A percentile compares a stretch with the other conserved stretches of the same genome.
These are phyloP conservation scores for Botrytis tulipae DNA, from an alignment of 2,329 filamentous ascomycete genomes.

Conservation along the genomic window DNA sequence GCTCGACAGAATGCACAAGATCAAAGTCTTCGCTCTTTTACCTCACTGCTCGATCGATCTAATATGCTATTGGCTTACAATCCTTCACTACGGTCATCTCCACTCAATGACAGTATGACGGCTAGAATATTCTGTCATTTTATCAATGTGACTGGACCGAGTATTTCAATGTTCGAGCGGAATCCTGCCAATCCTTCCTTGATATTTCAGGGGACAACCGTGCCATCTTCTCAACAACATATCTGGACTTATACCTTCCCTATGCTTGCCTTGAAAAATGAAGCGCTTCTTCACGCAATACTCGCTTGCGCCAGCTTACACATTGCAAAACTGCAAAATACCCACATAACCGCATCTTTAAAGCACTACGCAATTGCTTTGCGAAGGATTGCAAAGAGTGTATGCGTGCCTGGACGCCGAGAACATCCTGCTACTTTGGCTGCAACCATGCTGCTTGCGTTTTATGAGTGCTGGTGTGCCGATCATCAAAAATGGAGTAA, in stretches of 20 bases:
- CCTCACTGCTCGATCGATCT: constrained; percentile 44
- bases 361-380: constrained; percentile 90
- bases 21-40: constrained; percentile 46
- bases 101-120: constrained; percentile 76
- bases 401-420: constrained; percentile 66
- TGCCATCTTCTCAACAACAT: constrained; percentile 62
- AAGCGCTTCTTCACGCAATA: constrained; percentile 87
- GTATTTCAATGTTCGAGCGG: constrained; percentile 83
- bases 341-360: constrained; percentile 74
- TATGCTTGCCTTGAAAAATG: constrained; percentile 76
- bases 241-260: constrained; percentile 77
- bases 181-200: constrained; percentile 71
- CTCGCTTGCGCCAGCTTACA: constrained; percentile 84
- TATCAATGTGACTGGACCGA: constrained; percentile 81
- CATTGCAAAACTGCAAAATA: constrained; percentile 76
- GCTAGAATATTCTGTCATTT: constrained; percentile 89
- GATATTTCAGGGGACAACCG: constrained; percentile 59
- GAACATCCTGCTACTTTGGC: constrained; percentile 81
- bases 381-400: constrained; percentile 72
- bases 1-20: constrained; percentile 35
- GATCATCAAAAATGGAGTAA: constrained; percentile 96
- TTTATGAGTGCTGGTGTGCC: constrained; percentile 91
- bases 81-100: constrained; percentile 64
- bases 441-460: constrained; percentile 79
- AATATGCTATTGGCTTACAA: constrained; percentile 62